Base-by-base conservation (phyloP, 305 asterid genomes). In the Petunia hybrid region DNA sequence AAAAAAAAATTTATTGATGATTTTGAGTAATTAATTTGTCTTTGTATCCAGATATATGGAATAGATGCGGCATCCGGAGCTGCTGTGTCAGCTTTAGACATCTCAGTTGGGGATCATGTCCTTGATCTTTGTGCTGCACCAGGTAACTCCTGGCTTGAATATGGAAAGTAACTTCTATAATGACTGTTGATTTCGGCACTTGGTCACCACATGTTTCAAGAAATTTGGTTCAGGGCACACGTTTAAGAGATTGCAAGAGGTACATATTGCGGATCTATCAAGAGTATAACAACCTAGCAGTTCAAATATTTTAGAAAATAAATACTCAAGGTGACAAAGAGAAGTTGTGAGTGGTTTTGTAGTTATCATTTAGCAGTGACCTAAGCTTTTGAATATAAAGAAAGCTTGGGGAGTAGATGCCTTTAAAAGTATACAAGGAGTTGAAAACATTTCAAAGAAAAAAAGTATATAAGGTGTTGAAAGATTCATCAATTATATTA, bases 21-120 rank as follows among this genome's bases (percentile, higher is more conserved):
- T 36, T 3, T 73, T 73, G 13, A 73, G 63, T 13, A 73, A 12
- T 51, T 51, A 6, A 12, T 70, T 67, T 66, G 45, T 79, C 53
- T 81, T 79, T 36, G 31, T 83, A 82, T 82, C 48, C 88, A 95
- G 99, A 91, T 95, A 83, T 94, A 95, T 89, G 99, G 99, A 85
- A 91, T 95, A 71, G 99, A 94, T 89, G 99, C 98, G 60, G 93
- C 98, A 84, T 96, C 99, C 55, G 99, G 98, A 84, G 99, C 99
- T 86, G 97, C 98, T 40, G 98, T 96, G 83, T 66, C 88, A 76
- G 97, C 98, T 80, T 86, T 94, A 94, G 92, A 80, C 88, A 78
- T 96, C 85, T 80, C 82, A 69, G 83, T 87, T 4, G 97, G 97
- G 81, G 98, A 94, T 87, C 97, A 91, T 41, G 91, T 94, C 80